Conservation (phyloP, 148 eudicot species). For the Silene uniflora region DNA sequence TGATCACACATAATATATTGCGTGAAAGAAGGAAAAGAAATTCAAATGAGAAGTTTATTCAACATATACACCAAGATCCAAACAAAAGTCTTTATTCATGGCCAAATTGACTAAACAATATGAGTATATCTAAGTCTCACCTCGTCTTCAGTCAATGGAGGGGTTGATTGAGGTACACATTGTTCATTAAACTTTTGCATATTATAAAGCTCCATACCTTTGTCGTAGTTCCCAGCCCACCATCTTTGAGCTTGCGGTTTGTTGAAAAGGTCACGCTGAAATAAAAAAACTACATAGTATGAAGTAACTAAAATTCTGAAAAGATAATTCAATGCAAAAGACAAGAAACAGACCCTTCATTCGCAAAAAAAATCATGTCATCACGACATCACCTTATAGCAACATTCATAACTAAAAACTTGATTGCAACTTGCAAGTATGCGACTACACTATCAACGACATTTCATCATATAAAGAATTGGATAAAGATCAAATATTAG, state of each 20-base stretch:
- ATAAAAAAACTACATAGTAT: conserved; percentile 5
- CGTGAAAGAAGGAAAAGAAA: too few species aligned
- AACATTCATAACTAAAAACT: too few species aligned
- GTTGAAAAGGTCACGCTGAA: conserved; percentile 84
- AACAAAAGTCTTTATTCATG: too few species aligned
- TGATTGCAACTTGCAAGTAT: too few species aligned
- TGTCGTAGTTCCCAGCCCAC: conserved; percentile 96
- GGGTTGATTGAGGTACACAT: conserved; percentile 54
- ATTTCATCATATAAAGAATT: too few species aligned
- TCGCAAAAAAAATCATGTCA: background rate
- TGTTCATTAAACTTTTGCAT: conserved; percentile 70
- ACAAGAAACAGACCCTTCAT: background rate
- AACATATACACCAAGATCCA: too few species aligned
- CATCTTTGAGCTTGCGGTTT: conserved; percentile 98
- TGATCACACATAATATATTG: too few species aligned
- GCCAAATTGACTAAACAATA: too few species aligned
- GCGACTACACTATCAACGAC: too few species aligned
- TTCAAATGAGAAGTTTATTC: too few species aligned
- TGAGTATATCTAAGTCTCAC: conserved; percentile 30
- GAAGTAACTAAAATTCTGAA: conserved; percentile 19
- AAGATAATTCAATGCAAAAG: background rate
- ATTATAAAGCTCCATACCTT: conserved; percentile 85
- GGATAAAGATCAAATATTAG: too few species aligned
- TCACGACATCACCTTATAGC: too few species aligned
- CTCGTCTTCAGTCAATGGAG: conserved; percentile 65